Evolutionary conservation across 2,329 filamentous ascomycete species (phyloP).

Genomic region (Fusarium pilosicola): DNA sequence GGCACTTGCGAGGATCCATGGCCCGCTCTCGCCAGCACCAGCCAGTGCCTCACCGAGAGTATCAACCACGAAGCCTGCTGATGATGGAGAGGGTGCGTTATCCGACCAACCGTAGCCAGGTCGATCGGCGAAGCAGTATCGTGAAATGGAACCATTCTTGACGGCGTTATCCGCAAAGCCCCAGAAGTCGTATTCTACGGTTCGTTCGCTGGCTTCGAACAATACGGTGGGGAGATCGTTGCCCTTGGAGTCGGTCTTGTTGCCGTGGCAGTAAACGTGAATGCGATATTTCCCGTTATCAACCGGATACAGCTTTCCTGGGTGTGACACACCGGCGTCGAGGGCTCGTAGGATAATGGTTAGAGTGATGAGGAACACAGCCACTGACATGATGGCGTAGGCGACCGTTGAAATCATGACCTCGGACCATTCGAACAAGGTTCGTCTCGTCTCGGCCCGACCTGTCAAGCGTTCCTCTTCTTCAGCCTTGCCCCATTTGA

Average conservation of each 20-base stretch:
- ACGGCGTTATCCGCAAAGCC: conserved; percentile 80
- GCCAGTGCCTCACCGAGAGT: conserved; percentile 87
- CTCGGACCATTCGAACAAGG: conserved; percentile 83
- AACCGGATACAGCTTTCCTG: conserved; percentile 81
- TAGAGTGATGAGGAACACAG: conserved; percentile 78
- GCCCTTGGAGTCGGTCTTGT: conserved; percentile 66
- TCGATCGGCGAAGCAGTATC: conserved; percentile 96
- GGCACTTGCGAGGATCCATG: conserved; percentile 88
- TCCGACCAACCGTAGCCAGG: conserved; percentile 90
- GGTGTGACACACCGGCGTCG: conserved; percentile 77
- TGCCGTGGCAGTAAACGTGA: conserved; percentile 85
- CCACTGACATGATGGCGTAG: conserved; percentile 73
- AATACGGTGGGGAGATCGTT: conserved; percentile 78
- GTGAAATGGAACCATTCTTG: conserved; percentile 81
- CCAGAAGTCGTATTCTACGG: conserved; percentile 82
- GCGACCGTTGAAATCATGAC: conserved; percentile 80
- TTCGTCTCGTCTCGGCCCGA: conserved; percentile 83
- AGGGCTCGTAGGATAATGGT: conserved; percentile 82
- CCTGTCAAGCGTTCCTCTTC: conserved; percentile 94
- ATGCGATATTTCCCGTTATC: conserved; percentile 87
- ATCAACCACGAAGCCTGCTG: conserved; percentile 91
- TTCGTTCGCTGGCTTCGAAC: conserved; percentile 83
- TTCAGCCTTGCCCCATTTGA: conserved; percentile 90
- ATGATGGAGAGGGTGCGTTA: conserved; percentile 92
- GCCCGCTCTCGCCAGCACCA: conserved; percentile 81